A percentile compares a stretch with the other conserved stretches of the same genome.
These are phyloP conservation scores for Boletellus sp. DNA, from an alignment of 768 basidiomycete species.

Conservation along the genomic window DNA sequence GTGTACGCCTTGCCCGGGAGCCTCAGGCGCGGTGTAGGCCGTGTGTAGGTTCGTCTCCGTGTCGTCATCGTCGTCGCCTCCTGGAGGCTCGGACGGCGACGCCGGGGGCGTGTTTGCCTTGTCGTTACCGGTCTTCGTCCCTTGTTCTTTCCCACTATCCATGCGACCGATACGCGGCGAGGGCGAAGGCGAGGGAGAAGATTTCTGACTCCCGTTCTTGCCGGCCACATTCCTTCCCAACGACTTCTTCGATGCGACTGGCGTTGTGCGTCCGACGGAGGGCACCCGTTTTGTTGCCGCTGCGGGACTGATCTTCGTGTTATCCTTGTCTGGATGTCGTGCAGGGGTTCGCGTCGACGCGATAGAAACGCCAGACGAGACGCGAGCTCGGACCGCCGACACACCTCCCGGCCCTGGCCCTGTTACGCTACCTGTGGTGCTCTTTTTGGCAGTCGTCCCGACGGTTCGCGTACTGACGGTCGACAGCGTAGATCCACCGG, in stretches of 20 bases:
- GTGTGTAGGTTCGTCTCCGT: slow-evolving; percentile 22
- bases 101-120: slow-evolving; percentile 16
- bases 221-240: slow-evolving; percentile 11
- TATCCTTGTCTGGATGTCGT: slow-evolving; percentile 25
- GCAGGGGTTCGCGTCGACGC: slow-evolving; percentile 22
- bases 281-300: slow-evolving; percentile 19
- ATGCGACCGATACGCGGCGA: slow-evolving; percentile 17
- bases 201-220: slow-evolving; percentile 14
- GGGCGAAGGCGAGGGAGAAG: slow-evolving; percentile 14
- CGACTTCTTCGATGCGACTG: slow-evolving; percentile 19
- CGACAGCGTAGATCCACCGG: slow-evolving; percentile 29
- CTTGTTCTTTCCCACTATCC: slow-evolving; percentile 32
- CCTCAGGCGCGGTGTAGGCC: slow-evolving; percentile 21
- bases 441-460: slow-evolving; percentile 24
- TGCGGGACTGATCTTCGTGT: slow-evolving; percentile 20
- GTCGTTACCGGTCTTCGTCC: slow-evolving; percentile 30
- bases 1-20: slow-evolving; percentile 6
- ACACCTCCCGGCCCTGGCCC: slow-evolving; percentile 10
- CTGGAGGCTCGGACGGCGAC: slow-evolving; percentile 30
- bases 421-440: neutral
- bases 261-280: slow-evolving; percentile 21
- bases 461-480: slow-evolving; percentile 30
- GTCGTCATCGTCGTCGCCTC: slow-evolving; percentile 44
- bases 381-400: slow-evolving; percentile 13
- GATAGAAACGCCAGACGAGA: slow-evolving; percentile 27